Evolutionary conservation across 2,329 filamentous ascomycete genomes (phyloP), one percentile per base, ranked within the genome.

Genomic region (Colletotrichum phormii): DNA sequence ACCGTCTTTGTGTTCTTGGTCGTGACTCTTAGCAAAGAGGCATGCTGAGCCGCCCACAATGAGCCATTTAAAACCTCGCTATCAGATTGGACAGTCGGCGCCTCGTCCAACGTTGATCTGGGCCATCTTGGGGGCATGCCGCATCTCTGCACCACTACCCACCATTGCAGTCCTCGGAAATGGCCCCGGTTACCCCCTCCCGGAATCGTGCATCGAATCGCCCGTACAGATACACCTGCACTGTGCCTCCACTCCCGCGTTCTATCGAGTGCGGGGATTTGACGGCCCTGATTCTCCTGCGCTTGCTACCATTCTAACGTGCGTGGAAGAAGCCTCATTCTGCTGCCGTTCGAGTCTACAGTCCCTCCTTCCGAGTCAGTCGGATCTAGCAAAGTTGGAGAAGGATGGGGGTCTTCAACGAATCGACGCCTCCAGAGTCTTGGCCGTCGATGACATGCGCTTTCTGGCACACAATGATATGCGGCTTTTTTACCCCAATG

Each of bases 261-360:
- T 57, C 62, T 72, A 31, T 61, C 61, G 61, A 73, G 57, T 73
- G 71, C 67, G 71, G 71, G 67, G 71, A 72, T 73, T 72, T 55
- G 71, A 64, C 71, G 71, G 68, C 68, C 68, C 71, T 73, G 71
- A 64, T 73, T 67, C 51, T 67, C 68, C 71, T 62, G 71, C 67
- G 42, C n/a, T 67, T 64, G 60, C 55, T 64, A 37, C 66, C 55
- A 65, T 46, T 54, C 60, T 35, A 51, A 60, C 62, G 11, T 29
- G 15, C 64, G 31, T 63, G 59, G 64, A 29, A 29, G 26, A 29
- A 69, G 60, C 70, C 65, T 64, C 42, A 64, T 55, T 70, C 70
- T 66, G 60, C 70, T 58, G 26, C 42, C 54, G 55, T 54, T 57
- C 54, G 60, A 61, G 66, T 64, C 66, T 65, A 64, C 71, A 58